phyloP scores from a whole-genome alignment of 1,139 yeast species.

The Taphrina deformans region DNA sequence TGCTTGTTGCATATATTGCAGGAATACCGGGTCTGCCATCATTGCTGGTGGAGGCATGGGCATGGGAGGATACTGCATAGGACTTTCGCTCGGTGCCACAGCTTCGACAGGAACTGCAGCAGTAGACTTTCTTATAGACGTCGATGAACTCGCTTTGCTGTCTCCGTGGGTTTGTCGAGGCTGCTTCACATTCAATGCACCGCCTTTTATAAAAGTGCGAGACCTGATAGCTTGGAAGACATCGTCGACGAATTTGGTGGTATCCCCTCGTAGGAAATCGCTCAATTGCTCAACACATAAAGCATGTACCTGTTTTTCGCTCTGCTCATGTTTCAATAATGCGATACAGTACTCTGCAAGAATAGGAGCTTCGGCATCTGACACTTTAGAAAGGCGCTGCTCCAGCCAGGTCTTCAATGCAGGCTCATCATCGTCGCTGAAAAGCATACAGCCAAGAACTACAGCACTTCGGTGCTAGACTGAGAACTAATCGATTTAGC shows the following conservation, averaged over 20 bases:
- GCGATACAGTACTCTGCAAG: conserved; percentile 53
- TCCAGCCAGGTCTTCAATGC: conserved; percentile 48
- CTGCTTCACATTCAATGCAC: conserved; percentile 2
- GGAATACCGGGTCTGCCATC: conserved; percentile 1
- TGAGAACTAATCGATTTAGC: too few relatives aligned
- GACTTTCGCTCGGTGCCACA: neutral
- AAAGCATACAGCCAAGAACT: neutral
- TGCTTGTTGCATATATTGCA: neutral
- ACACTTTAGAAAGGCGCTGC: conserved; percentile 39
- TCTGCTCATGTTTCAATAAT: conserved; percentile 47
- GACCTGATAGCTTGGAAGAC: conserved; percentile 42
- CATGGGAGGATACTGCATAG: conserved; percentile 1
- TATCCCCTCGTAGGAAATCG: conserved; percentile 43
- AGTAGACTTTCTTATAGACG: neutral
- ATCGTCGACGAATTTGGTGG: conserved; percentile 44
- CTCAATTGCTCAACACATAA: conserved; percentile 47
- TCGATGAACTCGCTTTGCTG: neutral
- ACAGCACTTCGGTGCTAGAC: too few relatives aligned
- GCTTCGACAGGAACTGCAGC: too few relatives aligned
- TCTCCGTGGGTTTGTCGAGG: neutral
- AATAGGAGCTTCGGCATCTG: conserved; percentile 52
- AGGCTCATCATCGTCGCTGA: conserved; percentile 32
- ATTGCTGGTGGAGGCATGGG: conserved; percentile 10
- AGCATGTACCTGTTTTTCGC: conserved; percentile 45
- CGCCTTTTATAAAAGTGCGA: conserved; percentile 16